Conservation (phyloP, 140 eudicot species). For the Stevia rebaudiana region DNA sequence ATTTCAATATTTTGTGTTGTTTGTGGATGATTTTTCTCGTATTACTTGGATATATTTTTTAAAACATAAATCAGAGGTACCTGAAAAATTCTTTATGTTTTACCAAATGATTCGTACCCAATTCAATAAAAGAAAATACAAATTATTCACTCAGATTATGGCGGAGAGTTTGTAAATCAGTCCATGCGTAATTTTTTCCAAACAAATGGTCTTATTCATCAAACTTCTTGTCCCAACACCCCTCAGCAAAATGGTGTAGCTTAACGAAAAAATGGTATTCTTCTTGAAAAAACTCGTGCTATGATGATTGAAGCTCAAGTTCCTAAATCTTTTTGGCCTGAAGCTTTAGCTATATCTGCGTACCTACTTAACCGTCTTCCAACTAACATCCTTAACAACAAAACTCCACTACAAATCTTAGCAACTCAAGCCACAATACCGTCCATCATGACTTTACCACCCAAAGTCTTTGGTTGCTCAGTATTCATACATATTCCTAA, state of each 20-base stretch:
- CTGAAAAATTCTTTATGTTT: background rate
- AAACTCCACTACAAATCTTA: background rate
- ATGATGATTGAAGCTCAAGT: background rate
- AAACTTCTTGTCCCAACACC: constrained; percentile 9
- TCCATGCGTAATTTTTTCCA: background rate
- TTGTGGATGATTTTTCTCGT: constrained; percentile 18
- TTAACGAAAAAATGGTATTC: background rate
- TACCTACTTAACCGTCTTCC: background rate
- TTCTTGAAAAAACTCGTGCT: background rate
- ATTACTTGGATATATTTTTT: constrained; percentile 16
- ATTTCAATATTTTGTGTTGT: background rate
- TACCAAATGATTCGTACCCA: background rate
- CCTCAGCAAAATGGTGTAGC: background rate
- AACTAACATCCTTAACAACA: background rate
- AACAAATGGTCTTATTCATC: background rate
- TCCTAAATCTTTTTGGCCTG: too few relatives aligned
- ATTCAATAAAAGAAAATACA: background rate
- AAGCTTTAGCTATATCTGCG: background rate
- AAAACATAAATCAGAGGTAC: background rate
- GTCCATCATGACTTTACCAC: background rate
- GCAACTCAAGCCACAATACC: background rate
- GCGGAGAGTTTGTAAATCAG: background rate
- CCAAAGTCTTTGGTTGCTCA: background rate
- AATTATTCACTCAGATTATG: background rate
- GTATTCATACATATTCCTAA: too few relatives aligned